A percentile compares a stretch with the other conserved stretches of the same genome.
Evolutionary conservation across 192 early-diverging fungal species (phyloP).

Genomic region (Coemansia sp.): DNA sequence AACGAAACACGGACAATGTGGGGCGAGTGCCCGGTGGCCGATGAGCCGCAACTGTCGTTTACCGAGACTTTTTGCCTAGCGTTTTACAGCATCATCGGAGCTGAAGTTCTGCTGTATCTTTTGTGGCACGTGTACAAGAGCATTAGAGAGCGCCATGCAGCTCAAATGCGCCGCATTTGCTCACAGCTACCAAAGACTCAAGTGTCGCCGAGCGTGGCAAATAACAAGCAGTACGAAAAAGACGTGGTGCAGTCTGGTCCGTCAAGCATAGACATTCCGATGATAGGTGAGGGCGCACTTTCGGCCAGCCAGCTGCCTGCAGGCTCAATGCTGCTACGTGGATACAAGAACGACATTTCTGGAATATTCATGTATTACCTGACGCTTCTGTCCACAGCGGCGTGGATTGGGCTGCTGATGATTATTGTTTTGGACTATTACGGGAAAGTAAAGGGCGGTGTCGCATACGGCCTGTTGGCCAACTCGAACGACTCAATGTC

Average conservation of each 20-base stretch:
- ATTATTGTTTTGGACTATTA: slow-evolving; percentile 77
- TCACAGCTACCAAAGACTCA: slow-evolving; percentile 9
- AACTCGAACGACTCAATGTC: slow-evolving; percentile 38
- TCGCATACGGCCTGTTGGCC: slow-evolving; percentile 22
- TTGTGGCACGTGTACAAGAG: neutral
- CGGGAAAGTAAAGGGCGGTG: slow-evolving; percentile 58
- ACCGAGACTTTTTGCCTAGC: neutral
- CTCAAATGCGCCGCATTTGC: slow-evolving; percentile 22
- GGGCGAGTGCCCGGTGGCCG: neutral
- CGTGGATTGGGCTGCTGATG: slow-evolving; percentile 65
- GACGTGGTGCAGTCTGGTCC: slow-evolving; percentile 5
- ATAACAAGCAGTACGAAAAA: neutral
- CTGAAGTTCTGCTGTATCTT: neutral
- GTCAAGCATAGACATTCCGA: slow-evolving; percentile 7
- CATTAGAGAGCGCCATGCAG: neutral
- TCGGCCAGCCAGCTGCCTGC: slow-evolving; percentile 7
- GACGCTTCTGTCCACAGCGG: slow-evolving; percentile 58
- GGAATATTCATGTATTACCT: slow-evolving; percentile 58
- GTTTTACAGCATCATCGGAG: neutral
- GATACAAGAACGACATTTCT: slow-evolving; percentile 60
- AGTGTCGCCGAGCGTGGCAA: neutral
- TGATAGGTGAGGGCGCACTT: neutral
- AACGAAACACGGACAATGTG: slow-evolving; percentile 8
- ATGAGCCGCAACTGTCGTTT: neutral
- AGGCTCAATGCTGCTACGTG: slow-evolving; percentile 61